These are phyloP conservation scores for Metroxylon sagu DNA, from an alignment of 176 grass and related monocot species.

Conservation along the genomic window DNA sequence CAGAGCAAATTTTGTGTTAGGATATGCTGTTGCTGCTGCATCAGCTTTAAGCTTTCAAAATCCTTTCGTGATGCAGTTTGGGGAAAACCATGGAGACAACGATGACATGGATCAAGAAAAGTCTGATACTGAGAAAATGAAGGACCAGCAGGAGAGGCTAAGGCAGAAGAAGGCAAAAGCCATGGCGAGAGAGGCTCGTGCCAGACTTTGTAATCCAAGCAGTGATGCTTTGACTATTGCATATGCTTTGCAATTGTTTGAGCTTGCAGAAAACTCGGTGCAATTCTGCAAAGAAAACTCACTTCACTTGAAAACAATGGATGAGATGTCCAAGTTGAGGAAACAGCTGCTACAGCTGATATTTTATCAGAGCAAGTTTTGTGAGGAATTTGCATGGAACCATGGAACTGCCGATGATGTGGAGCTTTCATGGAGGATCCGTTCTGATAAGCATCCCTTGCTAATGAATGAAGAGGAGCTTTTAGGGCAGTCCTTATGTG, in stretches of 20 bases:
- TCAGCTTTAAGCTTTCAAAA: conserved; percentile 85
- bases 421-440: conserved; percentile 60
- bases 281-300: conserved; percentile 79
- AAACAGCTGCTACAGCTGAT: conserved; percentile 74
- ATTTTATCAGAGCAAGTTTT: conserved; percentile 70
- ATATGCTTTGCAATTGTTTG: conserved; percentile 67
- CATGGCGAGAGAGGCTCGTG: conserved; percentile 53
- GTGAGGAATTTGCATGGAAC: conserved; percentile 74
- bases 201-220: conserved; percentile 59
- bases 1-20: conserved; percentile 60
- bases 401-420: conserved; percentile 49
- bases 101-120: conserved; percentile 25
- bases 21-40: conserved; percentile 61
- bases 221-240: conserved; percentile 91
- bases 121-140: conserved; percentile 17
- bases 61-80: conserved; percentile 61
- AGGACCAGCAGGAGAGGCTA: conserved; percentile 41
- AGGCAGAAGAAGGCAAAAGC: conserved; percentile 50
- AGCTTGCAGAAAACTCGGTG: conserved; percentile 44
- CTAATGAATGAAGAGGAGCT: conserved; percentile 63
- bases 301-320: conserved; percentile 91
- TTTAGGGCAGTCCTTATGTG: conserved; percentile 74
- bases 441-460: conserved; percentile 42
- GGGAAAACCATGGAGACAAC: conserved; percentile 23
- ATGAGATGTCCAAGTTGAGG: conserved; percentile 97